Conservation (phyloP, 1,284 basidiomycete genomes). For the Pseudozyma thailandica region DNA sequence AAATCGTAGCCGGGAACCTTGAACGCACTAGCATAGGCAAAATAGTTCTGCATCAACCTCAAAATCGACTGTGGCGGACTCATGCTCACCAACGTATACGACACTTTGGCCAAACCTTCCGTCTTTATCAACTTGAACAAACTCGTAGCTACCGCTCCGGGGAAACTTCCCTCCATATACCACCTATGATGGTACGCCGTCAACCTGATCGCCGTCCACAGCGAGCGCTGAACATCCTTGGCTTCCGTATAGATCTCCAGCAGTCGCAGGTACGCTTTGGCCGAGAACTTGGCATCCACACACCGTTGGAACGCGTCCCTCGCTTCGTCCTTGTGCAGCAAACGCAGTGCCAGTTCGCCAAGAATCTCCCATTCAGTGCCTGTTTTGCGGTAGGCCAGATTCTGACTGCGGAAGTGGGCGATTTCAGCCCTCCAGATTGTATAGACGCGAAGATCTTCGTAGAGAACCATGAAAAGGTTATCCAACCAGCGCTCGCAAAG, state of each 20-base stretch:
- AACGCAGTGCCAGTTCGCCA: conserved; percentile 87
- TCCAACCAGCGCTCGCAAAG: conserved; percentile 98
- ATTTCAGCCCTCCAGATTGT: conserved; percentile 99
- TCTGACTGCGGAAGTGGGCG: conserved; percentile 97
- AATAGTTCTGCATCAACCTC: conserved; percentile 53
- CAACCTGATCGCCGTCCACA: conserved; percentile 90
- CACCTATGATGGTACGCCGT: conserved; percentile 85
- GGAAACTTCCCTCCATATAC: conserved; percentile 75
- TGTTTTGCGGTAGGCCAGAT: conserved; percentile 95
- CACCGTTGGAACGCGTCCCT: conserved; percentile 97
- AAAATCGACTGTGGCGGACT: conserved; percentile 58
- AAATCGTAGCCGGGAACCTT: conserved; percentile 47
- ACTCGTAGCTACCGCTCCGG: conserved; percentile 85
- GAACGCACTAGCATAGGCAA: conserved; percentile 50
- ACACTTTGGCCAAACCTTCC: conserved; percentile 94
- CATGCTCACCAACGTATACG: conserved; percentile 93
- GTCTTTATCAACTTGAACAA: conserved; percentile 92
- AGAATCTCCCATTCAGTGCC: conserved; percentile 98
- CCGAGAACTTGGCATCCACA: conserved; percentile 86
- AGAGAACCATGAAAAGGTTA: conserved; percentile 97
- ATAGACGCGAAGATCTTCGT: conserved; percentile 98
- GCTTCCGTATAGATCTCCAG: conserved; percentile 95
- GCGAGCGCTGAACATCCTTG: conserved; percentile 85
- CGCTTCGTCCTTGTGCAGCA: conserved; percentile 97
- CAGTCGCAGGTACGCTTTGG: conserved; percentile 90